Base-by-base conservation (phyloP, 768 basidiomycete genomes). In the Suillus tomentosus region DNA sequence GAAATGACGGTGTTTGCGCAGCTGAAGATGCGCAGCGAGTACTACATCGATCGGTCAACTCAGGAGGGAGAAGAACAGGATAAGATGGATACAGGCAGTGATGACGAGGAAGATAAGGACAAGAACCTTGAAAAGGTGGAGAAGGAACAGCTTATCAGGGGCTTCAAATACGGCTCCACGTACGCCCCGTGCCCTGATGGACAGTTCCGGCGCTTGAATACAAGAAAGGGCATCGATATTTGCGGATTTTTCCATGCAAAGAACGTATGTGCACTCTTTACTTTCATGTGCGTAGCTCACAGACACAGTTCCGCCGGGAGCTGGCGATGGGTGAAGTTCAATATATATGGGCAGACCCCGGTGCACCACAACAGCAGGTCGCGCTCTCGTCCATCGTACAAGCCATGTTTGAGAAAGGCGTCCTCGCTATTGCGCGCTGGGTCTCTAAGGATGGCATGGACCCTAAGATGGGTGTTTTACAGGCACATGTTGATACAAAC, bases 151-250 rank as follows among this genome's bases (percentile, higher is more conserved):
- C 85, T 95, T 9, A 80, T 93, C 27, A 79, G 82, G 67, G 94
- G 93, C 2, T 96, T 91, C 80, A 91, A 92, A 77, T 96, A 97
- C 70, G 96, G 96, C 22, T 84, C 93, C 2, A 90, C 92, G 1
- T 95, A 94, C 75, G 90, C 87, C 3, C 94, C 93, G 0, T 89
- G 90, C 75, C 91, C 92, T 2, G 92, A 94, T 60, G 92, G 87
- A n/a, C 87, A 89, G 61, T 96, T 95, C 69, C 85, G 85, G 37
- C 84, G 80, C 66, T 78, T 97, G 45, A 77, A 79, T n/a, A 92
- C 94, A 1, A 83, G 79, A 71, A 90, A 88, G 70, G 96, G 96
- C 0, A 90, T 99, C 55, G 93, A 96, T 59, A 86, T 99, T 50
- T 86, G 90, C 69, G 91, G 89, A 0, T 97, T 98, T 79, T 90